Conservation (phyloP, 805 yeast species). For the Starmerella lactis-condensi region DNA sequence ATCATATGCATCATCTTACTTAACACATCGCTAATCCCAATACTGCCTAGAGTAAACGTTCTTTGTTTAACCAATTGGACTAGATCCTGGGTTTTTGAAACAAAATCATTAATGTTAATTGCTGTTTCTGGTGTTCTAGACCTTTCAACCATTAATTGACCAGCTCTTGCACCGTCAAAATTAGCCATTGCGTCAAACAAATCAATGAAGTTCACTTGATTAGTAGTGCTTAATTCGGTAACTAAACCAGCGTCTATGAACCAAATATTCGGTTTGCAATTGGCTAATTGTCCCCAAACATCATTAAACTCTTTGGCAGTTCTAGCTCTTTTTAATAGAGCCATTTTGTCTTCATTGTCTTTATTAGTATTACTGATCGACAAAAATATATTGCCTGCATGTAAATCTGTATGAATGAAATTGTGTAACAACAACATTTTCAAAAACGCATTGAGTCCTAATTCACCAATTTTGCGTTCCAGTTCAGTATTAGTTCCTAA, state of each 20-base stretch:
- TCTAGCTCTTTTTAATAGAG: conserved; percentile 14
- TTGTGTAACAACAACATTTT: conserved; percentile 86
- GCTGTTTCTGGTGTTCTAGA: conserved; percentile 91
- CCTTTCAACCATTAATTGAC: conserved; percentile 86
- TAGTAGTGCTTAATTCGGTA: conserved; percentile 62
- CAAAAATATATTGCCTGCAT: conserved; percentile 86
- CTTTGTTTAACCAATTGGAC: conserved; percentile 66
- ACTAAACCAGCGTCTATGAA: conserved; percentile 86
- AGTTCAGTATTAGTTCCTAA: conserved; percentile 18
- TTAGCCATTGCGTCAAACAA: conserved; percentile 73
- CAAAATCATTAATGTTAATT: conserved; percentile 65
- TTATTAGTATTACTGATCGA: conserved; percentile 4
- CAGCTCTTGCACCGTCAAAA: conserved; percentile 88
- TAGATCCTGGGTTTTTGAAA: conserved; percentile 65
- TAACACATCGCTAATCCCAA: conserved; percentile 77
- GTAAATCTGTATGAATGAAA: conserved; percentile 90
- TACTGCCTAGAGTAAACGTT: conserved; percentile 81
- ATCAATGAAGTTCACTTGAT: conserved; percentile 72
- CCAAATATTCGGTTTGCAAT: conserved; percentile 70
- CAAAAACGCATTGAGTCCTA: conserved; percentile 75
- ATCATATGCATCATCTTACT: conserved; percentile 84
- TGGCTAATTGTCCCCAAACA: conserved; percentile 32
- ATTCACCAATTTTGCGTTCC: conserved; percentile 45
- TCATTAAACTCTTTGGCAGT: conserved; percentile 29
- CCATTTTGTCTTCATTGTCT: conserved; percentile 13